Percentiles rank a stretch among this genome's conserved stretches.
phyloP scores from a whole-genome alignment of 2,329 filamentous ascomycete genomes.

The Sarocladium oryzae region DNA sequence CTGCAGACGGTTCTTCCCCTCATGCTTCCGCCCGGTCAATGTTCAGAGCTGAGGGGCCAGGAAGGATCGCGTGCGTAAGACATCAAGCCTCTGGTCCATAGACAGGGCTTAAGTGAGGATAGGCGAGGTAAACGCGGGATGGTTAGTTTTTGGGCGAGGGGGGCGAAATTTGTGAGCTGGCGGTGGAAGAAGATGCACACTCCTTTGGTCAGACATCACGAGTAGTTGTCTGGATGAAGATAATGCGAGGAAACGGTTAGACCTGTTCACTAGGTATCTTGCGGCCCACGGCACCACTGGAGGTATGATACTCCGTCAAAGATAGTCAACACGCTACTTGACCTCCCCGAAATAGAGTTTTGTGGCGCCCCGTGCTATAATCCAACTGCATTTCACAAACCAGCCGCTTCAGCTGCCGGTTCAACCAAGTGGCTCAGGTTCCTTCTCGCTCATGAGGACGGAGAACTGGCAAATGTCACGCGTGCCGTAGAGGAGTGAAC shows the following conservation, averaged over 20 bases:
- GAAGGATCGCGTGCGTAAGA: not conserved
- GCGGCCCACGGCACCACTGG: too few species aligned
- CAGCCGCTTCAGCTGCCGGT: too few species aligned
- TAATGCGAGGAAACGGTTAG: not conserved
- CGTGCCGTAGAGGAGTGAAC: not conserved
- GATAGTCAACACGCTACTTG: constrained; percentile 5
- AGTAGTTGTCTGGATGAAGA: not conserved
- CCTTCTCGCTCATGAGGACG: too few species aligned
- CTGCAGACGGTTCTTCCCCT: not conserved
- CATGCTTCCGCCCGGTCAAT: not conserved
- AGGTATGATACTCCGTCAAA: too few species aligned
- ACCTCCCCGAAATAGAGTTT: not conserved
- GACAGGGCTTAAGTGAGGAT: not conserved
- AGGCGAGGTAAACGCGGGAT: not conserved
- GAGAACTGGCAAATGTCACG: not conserved
- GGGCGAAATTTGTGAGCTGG: not conserved
- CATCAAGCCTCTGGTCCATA: not conserved
- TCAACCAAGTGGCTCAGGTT: too few species aligned
- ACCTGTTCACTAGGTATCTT: not conserved
- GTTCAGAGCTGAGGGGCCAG: too few species aligned
- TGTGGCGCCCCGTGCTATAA: too few species aligned
- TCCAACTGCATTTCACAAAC: too few species aligned
- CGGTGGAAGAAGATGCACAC: not conserved
- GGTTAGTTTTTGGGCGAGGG: not conserved
- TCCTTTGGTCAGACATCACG: not conserved